These are phyloP conservation scores for Calonectria hongkongensis DNA, from an alignment of 2,329 filamentous ascomycete genomes.

Conservation along the genomic window DNA sequence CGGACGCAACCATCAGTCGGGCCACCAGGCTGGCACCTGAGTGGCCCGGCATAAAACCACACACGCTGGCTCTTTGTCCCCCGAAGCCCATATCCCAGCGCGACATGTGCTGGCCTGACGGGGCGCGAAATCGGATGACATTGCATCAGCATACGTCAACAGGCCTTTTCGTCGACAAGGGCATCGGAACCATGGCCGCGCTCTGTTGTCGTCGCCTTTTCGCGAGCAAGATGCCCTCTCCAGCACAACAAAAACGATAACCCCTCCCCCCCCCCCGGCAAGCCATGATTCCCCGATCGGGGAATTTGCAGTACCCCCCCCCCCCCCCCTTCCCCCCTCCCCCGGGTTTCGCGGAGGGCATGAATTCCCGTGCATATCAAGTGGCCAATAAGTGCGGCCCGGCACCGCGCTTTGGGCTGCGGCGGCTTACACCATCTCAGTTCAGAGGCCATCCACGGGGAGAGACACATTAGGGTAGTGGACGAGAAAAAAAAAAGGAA, in stretches of 20 bases:
- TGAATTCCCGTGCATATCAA: conserved; percentile 8
- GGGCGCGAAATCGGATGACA: neutral
- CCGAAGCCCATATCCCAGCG: neutral
- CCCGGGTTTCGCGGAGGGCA: conserved; percentile 25
- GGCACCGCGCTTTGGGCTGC: conserved; percentile 26
- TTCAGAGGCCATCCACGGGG: conserved; percentile 31
- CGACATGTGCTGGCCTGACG: neutral
- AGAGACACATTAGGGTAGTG: neutral
- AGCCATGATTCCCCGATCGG: conserved; percentile 24
- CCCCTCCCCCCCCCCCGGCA: neutral
- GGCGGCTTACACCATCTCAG: conserved; percentile 29
- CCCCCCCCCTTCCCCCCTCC: neutral
- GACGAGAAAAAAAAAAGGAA: neutral
- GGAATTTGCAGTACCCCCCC: neutral
- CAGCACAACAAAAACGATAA: neutral
- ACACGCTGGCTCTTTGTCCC: neutral
- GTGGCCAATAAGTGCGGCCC: conserved; percentile 4
- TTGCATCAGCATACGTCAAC: conserved; percentile 19
- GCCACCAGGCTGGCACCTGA: neutral
- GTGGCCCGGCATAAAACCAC: neutral
- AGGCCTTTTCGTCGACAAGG: neutral
- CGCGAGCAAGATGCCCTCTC: neutral
- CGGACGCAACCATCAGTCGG: conserved; percentile 8
- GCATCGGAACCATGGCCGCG: neutral
- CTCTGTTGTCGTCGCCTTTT: neutral